These are phyloP conservation scores for Phytopythium boreale DNA, from an alignment of 352 stramenopile species.

Conservation along the genomic window DNA sequence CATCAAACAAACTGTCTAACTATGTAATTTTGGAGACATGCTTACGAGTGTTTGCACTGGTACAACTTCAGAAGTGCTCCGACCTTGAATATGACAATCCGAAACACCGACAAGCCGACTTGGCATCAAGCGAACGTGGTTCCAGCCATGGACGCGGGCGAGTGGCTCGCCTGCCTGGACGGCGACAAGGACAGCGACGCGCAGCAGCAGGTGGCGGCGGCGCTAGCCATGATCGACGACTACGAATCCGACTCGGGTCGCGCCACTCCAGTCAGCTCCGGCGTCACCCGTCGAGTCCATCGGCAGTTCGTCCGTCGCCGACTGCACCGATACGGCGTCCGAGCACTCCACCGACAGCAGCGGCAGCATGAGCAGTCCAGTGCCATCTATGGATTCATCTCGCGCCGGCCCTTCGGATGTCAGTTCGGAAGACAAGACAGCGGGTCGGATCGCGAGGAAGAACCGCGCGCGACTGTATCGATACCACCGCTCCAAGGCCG, in stretches of 20 bases:
- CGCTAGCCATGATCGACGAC: conserved; percentile 5
- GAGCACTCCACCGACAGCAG: background rate
- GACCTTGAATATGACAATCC: background rate
- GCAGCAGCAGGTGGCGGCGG: background rate
- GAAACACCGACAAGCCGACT: background rate
- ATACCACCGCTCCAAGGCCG: conserved; percentile 1
- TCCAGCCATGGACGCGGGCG: background rate
- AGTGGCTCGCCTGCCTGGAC: background rate
- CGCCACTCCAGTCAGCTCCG: background rate
- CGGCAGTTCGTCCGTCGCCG: background rate
- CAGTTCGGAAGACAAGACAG: background rate
- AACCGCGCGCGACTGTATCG: conserved; percentile 2
- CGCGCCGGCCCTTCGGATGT: too few species aligned
- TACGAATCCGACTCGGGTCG: background rate
- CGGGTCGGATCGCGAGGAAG: conserved; percentile 1
- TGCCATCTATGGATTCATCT: background rate
- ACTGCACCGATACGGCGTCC: background rate
- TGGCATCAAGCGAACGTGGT: background rate
- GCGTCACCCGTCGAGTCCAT: background rate
- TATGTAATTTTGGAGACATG: too few species aligned
- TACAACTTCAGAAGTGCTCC: too few species aligned
- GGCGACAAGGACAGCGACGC: background rate
- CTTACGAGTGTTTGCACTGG: too few species aligned
- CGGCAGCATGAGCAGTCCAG: background rate
- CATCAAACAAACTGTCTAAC: too few species aligned